Percentiles rank a stretch among this genome's conserved stretches.
These are phyloP conservation scores for Vitis riparia DNA, from an alignment of 164 flowering plant species.

Conservation along the genomic window DNA sequence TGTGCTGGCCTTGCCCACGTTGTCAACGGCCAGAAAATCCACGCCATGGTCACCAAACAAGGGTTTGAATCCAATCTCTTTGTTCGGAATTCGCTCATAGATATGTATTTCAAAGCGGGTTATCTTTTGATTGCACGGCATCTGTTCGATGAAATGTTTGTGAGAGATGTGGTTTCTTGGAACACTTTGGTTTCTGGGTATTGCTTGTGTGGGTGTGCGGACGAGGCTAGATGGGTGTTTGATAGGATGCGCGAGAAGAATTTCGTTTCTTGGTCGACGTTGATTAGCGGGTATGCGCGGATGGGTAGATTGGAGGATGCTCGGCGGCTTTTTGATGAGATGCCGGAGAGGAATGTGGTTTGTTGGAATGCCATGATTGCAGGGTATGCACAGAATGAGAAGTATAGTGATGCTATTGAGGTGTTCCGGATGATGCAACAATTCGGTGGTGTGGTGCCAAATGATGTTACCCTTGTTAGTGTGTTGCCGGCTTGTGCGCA, in stretches of 20 bases:
- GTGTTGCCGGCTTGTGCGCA: conserved; percentile 46
- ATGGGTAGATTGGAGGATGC: conserved; percentile 31
- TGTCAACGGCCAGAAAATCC: conserved; percentile 22
- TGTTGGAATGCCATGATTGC: conserved; percentile 46
- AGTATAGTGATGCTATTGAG: conserved; percentile 29
- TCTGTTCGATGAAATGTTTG: conserved; percentile 38
- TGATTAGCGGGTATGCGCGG: conserved; percentile 34
- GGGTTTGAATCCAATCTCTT: conserved; percentile 32
- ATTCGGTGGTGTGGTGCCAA: conserved; percentile 26
- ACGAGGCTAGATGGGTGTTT: conserved; percentile 25
- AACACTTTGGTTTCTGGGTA: conserved; percentile 36
- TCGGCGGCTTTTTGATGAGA: conserved; percentile 28
- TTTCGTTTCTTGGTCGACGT: conserved; percentile 39
- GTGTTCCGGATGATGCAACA: conserved; percentile 36
- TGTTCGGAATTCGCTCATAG: conserved; percentile 37
- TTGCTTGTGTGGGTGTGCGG: conserved; percentile 25
- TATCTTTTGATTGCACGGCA: conserved; percentile 9
- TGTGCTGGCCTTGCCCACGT: conserved; percentile 20
- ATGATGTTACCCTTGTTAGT: conserved; percentile 35
- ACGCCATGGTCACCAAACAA: conserved; percentile 15
- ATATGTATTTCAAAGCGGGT: conserved; percentile 42
- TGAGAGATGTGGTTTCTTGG: conserved; percentile 41
- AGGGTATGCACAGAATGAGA: conserved; percentile 41
- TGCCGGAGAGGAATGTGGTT: conserved; percentile 18
- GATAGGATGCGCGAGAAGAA: conserved; percentile 34